A percentile compares a stretch with the other conserved stretches of the same genome.
Evolutionary conservation across 805 yeast genomes (phyloP).

Genomic region (Myxozyma udenii): DNA sequence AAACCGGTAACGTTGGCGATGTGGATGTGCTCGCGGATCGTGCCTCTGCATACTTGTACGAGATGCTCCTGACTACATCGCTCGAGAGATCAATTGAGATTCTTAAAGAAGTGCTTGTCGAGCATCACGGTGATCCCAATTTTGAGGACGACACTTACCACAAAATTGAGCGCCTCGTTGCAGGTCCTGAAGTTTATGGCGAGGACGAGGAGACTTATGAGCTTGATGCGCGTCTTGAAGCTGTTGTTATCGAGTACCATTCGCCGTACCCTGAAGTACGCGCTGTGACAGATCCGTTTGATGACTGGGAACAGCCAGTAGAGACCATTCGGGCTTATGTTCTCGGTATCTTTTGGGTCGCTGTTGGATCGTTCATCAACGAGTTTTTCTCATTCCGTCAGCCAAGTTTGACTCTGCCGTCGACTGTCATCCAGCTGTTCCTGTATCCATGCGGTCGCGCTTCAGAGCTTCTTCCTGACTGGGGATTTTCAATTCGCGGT

Average conservation of each 20-base stretch:
- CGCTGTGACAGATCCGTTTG: slow-evolving; percentile 52
- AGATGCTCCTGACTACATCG: slow-evolving; percentile 16
- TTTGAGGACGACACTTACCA: slow-evolving; percentile 7
- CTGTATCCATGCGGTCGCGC: slow-evolving; percentile 57
- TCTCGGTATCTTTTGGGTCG: slow-evolving; percentile 51
- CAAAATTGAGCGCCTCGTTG: slow-evolving; percentile 7
- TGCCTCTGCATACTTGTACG: slow-evolving; percentile 17
- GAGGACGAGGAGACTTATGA: slow-evolving; percentile 11
- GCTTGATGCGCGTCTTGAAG: slow-evolving; percentile 36
- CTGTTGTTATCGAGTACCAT: slow-evolving; percentile 42
- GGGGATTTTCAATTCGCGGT: slow-evolving; percentile 34
- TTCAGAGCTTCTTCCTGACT: slow-evolving; percentile 13
- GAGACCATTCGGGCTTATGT: slow-evolving; percentile 44
- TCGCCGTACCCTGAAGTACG: slow-evolving; percentile 62
- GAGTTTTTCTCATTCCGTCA: slow-evolving; percentile 56
- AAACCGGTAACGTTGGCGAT: slow-evolving; percentile 19
- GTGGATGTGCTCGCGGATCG: slow-evolving; percentile 22
- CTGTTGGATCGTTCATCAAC: slow-evolving; percentile 58
- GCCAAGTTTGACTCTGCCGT: slow-evolving; percentile 55
- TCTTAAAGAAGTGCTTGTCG: slow-evolving; percentile 41
- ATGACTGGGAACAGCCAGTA: slow-evolving; percentile 46
- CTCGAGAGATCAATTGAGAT: slow-evolving; percentile 43
- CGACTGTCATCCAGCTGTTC: slow-evolving; percentile 63
- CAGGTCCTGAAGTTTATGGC: slow-evolving; percentile 19
- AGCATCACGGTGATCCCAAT: slow-evolving; percentile 49